Evolutionary conservation across 1,284 basidiomycete species (phyloP).

Genomic region (Uromyces viciae-fabae): DNA sequence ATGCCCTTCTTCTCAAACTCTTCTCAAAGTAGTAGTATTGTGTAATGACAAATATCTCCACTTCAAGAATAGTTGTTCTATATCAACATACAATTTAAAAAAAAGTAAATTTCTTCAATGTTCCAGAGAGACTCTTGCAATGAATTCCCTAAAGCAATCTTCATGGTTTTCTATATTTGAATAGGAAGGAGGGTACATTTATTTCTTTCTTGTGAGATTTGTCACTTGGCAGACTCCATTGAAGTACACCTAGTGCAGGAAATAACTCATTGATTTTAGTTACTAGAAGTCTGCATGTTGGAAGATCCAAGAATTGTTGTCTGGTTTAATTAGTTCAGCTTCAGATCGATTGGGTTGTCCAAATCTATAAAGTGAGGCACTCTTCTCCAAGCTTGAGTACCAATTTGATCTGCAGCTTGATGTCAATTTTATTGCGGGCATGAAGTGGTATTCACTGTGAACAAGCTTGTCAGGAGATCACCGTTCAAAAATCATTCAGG

Average conservation of each 20-base stretch:
- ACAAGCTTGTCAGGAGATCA: too few species aligned
- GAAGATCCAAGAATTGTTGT: not conserved
- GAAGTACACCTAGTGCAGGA: not conserved
- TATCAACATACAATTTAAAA: too few species aligned
- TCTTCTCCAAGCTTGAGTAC: too few species aligned
- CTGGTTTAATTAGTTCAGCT: not conserved
- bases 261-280: not conserved
- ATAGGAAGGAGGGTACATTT: not conserved
- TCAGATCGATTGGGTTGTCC: not conserved
- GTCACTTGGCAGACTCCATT: not conserved
- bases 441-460: too few species aligned
- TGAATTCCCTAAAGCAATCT: not conserved
- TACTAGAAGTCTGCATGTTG: not conserved
- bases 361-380: not conserved
- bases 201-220: not conserved
- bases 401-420: too few species aligned
- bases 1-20: too few species aligned
- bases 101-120: not conserved
- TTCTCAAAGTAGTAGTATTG: too few species aligned
- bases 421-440: too few species aligned
- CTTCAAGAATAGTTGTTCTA: too few species aligned
- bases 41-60: too few species aligned
- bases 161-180: not conserved
- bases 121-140: not conserved
- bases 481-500: too few species aligned